phyloP scores from a whole-genome alignment of 1,284 basidiomycete species.

The Hypsizygus ulmarius region DNA sequence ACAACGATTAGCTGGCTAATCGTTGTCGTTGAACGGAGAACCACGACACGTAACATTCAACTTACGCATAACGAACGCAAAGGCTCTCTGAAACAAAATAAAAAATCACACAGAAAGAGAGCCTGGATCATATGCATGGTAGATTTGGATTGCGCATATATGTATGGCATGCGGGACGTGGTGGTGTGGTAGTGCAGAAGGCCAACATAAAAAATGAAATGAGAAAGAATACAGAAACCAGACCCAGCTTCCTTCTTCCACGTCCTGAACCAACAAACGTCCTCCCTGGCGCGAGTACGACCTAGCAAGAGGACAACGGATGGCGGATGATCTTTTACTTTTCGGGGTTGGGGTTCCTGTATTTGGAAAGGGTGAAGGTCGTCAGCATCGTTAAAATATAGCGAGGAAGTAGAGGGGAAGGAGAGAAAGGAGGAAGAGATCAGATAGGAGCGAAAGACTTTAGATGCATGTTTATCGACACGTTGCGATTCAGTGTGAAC shows the following conservation, averaged over 20 bases:
- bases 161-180: conserved; percentile 14
- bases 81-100: conserved; percentile 1
- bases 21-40: no score
- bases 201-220: conserved; percentile 11
- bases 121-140: conserved; percentile 21
- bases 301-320: no score
- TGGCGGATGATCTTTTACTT: conserved; percentile 63
- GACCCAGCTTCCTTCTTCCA: conserved; percentile 6
- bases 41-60: no score
- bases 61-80: no score
- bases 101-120: conserved; percentile 11
- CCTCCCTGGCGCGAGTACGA: conserved; percentile 18
- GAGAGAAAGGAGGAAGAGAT: conserved; percentile 32
- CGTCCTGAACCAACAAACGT: conserved; percentile 10
- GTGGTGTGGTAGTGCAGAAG: conserved; percentile 9
- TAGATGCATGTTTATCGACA: conserved; percentile 80
- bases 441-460: conserved; percentile 95
- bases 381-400: conserved; percentile 32
- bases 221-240: conserved; percentile 2
- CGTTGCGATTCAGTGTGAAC: conserved; percentile 83
- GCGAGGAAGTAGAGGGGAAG: conserved; percentile 5
- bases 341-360: conserved; percentile 82
- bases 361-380: conserved; percentile 15
- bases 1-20: no score
- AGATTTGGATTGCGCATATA: conserved; percentile 22